A percentile compares a stretch with the other conserved stretches of the same genome.
Evolutionary conservation across 2,329 filamentous ascomycete species (phyloP).

Genomic region (Pseudocercospora macadamiae): DNA sequence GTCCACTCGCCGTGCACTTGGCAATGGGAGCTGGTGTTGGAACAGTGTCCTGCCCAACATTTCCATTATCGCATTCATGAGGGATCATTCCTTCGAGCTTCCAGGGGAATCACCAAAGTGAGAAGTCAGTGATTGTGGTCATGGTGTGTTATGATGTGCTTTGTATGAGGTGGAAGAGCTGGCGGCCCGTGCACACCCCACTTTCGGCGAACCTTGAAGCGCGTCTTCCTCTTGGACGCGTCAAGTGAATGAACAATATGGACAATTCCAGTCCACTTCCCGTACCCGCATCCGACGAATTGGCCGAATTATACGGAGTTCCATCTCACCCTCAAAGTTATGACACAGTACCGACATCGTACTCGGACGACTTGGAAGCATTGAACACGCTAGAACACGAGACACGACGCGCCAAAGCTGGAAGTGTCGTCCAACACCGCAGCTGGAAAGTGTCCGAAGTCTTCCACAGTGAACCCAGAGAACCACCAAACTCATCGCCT

Average conservation of each 20-base stretch:
- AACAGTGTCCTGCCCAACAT: too few species aligned
- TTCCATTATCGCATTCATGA: too few species aligned
- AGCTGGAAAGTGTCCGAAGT: slow-evolving; percentile 51
- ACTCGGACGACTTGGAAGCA: slow-evolving; percentile 35
- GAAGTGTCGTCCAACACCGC: slow-evolving; percentile 54
- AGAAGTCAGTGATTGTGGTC: too few species aligned
- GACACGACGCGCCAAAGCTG: slow-evolving; percentile 45
- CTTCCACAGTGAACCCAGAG: slow-evolving; percentile 51
- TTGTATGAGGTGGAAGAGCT: background rate
- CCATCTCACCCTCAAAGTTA: slow-evolving; percentile 11
- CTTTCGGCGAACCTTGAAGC: background rate
- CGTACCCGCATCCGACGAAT: slow-evolving; percentile 23
- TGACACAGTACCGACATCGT: slow-evolving; percentile 20
- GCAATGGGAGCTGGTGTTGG: too few species aligned
- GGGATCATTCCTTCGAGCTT: too few species aligned
- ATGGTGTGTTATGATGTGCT: background rate
- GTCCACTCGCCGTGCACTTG: too few species aligned
- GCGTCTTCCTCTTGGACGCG: background rate
- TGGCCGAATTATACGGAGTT: slow-evolving; percentile 18
- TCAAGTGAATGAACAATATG: slow-evolving; percentile 14
- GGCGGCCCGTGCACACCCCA: background rate
- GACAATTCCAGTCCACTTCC: slow-evolving; percentile 14
- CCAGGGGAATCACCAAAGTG: too few species aligned
- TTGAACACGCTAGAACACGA: slow-evolving; percentile 54
- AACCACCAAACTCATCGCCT: slow-evolving; percentile 49